A percentile compares a stretch with the other conserved stretches of the same genome.
Conservation (phyloP, 805 yeast genomes). For the Trichomonascus vanleenenianus region DNA sequence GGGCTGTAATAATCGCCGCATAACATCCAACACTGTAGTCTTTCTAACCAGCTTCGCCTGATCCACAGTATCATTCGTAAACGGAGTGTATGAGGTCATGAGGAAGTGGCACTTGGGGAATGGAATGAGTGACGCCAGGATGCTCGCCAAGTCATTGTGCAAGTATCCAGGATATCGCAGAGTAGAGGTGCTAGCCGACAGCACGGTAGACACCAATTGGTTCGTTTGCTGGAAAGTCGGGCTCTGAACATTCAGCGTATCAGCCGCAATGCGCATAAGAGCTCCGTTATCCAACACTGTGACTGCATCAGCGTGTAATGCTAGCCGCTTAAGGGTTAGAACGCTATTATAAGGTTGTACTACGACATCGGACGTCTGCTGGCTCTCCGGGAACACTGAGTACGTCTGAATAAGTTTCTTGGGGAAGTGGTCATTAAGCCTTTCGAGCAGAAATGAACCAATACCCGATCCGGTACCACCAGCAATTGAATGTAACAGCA, state of each 20-base stretch:
- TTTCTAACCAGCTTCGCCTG: conserved; percentile 54
- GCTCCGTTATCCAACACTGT: conserved; percentile 92
- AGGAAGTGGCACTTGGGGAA: conserved; percentile 76
- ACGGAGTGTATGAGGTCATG: conserved; percentile 70
- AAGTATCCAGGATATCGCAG: conserved; percentile 86
- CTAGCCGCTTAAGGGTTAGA: conserved; percentile 70
- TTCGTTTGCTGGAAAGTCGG: conserved; percentile 76
- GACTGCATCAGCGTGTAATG: conserved; percentile 78
- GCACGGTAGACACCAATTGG: conserved; percentile 74
- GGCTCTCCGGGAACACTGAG: conserved; percentile 74
- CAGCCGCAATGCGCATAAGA: conserved; percentile 60
- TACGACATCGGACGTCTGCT: conserved; percentile 88
- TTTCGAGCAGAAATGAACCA: conserved; percentile 75
- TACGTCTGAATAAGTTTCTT: conserved; percentile 80
- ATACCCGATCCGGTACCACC: conserved; percentile 99
- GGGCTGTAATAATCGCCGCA: conserved; percentile 73
- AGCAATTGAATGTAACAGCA: conserved; percentile 87
- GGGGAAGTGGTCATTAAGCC: conserved; percentile 69
- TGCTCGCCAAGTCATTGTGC: conserved; percentile 77
- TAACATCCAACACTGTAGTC: conserved; percentile 76
- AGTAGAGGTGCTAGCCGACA: conserved; percentile 80
- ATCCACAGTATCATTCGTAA: conserved; percentile 53
- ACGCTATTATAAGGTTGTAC: conserved; percentile 95
- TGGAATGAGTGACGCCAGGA: conserved; percentile 76
- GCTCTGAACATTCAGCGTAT: conserved; percentile 45